Conservation (phyloP, 805 yeast species). For the Metschnikowia picachoensis region DNA sequence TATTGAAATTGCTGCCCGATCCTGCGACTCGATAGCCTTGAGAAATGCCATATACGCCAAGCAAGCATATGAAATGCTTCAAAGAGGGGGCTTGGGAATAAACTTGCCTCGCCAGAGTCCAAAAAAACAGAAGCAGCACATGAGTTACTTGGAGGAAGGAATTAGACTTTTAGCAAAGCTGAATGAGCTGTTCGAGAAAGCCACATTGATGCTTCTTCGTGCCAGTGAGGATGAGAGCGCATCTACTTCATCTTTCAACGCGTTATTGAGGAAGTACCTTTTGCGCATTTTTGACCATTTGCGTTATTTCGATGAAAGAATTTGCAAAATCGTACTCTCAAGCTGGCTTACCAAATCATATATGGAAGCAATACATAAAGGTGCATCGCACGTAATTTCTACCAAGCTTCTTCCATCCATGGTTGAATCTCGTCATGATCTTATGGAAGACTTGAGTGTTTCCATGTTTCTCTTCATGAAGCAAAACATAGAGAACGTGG, state of each 20-base stretch:
- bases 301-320: constrained; percentile 24
- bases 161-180: constrained; percentile 52
- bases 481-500: constrained; percentile 47
- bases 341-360: constrained; percentile 65
- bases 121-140: constrained; percentile 1
- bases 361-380: constrained; percentile 37
- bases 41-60: constrained; percentile 47
- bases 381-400: background rate
- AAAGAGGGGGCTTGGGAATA: constrained; percentile 15
- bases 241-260: constrained; percentile 19
- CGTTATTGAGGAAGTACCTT: constrained; percentile 33
- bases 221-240: constrained; percentile 2
- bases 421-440: background rate
- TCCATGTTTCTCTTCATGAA: constrained; percentile 43
- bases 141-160: constrained; percentile 23
- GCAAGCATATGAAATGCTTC: constrained; percentile 50
- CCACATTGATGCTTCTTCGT: constrained; percentile 49
- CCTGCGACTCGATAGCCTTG: background rate
- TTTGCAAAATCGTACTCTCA: constrained; percentile 45
- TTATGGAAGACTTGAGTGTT: background rate
- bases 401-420: too few species aligned
- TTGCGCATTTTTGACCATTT: constrained; percentile 26
- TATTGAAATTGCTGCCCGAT: constrained; percentile 2
- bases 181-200: constrained; percentile 63
- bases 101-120: background rate